Base-by-base conservation (phyloP, 306 rosid species). In the Trichosanthes cucumerina region DNA sequence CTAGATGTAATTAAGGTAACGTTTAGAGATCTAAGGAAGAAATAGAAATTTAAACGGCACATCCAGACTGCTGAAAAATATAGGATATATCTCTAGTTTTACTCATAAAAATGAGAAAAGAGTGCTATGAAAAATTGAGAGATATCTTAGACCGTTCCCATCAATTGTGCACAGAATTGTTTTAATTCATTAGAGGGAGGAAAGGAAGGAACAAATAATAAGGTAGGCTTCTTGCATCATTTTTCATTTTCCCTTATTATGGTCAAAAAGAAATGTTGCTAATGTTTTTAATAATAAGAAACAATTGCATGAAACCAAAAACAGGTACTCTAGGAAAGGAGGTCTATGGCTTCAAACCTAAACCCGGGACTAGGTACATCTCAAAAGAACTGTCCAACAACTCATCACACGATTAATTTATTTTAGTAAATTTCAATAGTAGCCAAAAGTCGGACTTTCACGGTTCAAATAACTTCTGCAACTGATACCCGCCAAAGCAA, bases 1-100 rank as follows among this genome's bases (percentile, higher is more conserved):
- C 54, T 72, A 80, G 52, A 71, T 53, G 53, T 46, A 77, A 44
- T 70, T 70, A 71, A 71, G 76, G 76, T 71, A 44, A 70, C 18
- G 50, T 44, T 70, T 15, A 44, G 39, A 46, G 9, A 70, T 44
- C 38, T 43, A 39, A 16, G 58, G 76, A 24, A 44, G 53, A 69
- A 68, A 68, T n/a, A 41, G 1, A 26, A 41, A 68, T 39, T 68
- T 64, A 31, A 64, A 64, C 16, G 24, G 50, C 23, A 23, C 50
- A 0, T 68, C 75, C 33, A 41, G 52, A n/a, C 73, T 65, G 49
- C 36, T 41, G 44, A 38, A 36, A 69, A 69, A 39, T n/a, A 69
- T 43, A 9, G 10, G 36, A 69, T 69, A 69, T 21, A 21, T 11
- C 49, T 41, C 18, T 6, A 71, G 76, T 71, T 71, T 71, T 43